Base-by-base conservation (phyloP, 768 basidiomycete species). In the Lyophyllum atratum region DNA sequence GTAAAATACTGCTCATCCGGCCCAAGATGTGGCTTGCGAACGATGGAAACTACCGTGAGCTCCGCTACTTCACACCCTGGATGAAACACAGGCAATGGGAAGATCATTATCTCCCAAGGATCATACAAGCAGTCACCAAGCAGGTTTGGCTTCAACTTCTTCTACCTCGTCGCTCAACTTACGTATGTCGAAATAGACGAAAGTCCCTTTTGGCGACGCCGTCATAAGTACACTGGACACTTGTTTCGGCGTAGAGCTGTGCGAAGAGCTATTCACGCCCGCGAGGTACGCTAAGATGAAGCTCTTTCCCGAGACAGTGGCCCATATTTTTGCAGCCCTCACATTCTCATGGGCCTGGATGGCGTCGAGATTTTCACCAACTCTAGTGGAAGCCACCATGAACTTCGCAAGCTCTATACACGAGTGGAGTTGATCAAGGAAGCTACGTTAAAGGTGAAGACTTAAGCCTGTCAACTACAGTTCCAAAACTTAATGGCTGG, bases 11-110 rank as follows among this genome's bases (percentile, higher is more conserved):
- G 1, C 85, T 98, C 60, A 98, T 99, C 61, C 86, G 97, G 22
- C 97, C 97, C 0, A 99, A 98, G 77, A 95, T 99, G 95, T 99
- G 97, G 97, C 80, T 99, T 44, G 97, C 97, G 1, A 98, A 98
- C 68, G 94, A 97, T 65, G 97, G 97, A 3, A 98, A 98, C 68
- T 99, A 99, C 71, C 90, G 97, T 25, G 86, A 89, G 69, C 76
- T 90, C 65, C 76, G 90, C 14, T 92, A 93, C 70, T 99, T 99
- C 66, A 94, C 96, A 2, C 95, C 97, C 0, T 99, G 97, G 96
- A 75, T 77, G 67, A 96, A 95, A 68, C 91, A 92, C 67, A 83
- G 87, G 28, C 82, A 94, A 68, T 89, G 85, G 74, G 97, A 98
- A 70, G 93, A 97, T 48, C 93, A 95, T 67, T 93, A 87, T 64